Conservation (phyloP, 306 rosid genomes). For the Acmispon strigosus region DNA sequence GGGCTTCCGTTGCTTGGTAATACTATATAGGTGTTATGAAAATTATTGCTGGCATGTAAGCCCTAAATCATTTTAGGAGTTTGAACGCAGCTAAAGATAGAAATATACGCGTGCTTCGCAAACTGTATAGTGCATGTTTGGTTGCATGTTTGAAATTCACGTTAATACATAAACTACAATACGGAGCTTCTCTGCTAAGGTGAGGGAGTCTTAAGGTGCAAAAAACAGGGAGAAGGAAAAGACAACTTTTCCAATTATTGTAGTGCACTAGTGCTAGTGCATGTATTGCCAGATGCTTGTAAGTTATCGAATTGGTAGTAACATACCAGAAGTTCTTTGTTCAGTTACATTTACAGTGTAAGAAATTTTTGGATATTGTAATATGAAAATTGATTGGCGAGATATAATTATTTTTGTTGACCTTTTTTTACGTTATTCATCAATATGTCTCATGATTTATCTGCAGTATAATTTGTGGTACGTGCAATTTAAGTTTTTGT, state of each 20-base stretch:
- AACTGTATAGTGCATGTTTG: neutral
- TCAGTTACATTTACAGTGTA: neutral
- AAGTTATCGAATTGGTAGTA: constrained; percentile 12
- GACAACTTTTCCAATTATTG: neutral
- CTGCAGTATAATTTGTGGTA: neutral
- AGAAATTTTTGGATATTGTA: constrained; percentile 17
- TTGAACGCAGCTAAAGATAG: constrained; percentile 17
- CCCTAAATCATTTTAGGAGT: neutral
- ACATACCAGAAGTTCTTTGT: constrained; percentile 7
- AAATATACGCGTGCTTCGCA: constrained; percentile 7
- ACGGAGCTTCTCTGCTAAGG: too few species aligned
- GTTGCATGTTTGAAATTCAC: too few species aligned
- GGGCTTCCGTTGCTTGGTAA: constrained; percentile 10
- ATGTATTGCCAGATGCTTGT: neutral
- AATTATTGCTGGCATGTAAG: neutral
- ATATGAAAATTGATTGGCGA: neutral
- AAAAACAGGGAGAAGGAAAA: neutral
- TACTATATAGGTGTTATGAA: neutral
- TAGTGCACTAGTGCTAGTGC: neutral
- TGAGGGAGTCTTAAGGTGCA: neutral
- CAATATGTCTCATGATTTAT: neutral
- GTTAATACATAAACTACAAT: too few species aligned
- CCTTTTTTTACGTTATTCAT: neutral
- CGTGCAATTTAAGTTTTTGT: neutral
- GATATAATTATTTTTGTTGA: neutral